Conservation (phyloP, 805 yeast genomes). For the Candida adriatica region DNA sequence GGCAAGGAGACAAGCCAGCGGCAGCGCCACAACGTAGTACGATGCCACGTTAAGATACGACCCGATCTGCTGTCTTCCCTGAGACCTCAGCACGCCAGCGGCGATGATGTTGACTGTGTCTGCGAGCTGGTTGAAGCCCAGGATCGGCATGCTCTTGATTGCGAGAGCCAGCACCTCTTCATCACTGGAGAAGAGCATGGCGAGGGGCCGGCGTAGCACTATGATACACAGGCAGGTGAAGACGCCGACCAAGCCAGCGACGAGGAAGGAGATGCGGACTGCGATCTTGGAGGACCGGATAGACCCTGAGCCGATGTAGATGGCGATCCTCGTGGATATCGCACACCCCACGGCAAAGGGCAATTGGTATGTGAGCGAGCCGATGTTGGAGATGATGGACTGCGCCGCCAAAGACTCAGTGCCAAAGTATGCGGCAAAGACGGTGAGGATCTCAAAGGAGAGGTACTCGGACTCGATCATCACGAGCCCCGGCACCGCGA, state of each 20-base stretch:
- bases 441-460: conserved; percentile 67
- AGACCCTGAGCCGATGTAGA: conserved; percentile 56
- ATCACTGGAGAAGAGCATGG: conserved; percentile 56
- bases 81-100: conserved; percentile 68
- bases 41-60: conserved; percentile 62
- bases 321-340: conserved; percentile 65
- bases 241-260: conserved; percentile 44
- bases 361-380: conserved; percentile 58
- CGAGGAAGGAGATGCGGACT: conserved; percentile 32
- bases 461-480: conserved; percentile 73
- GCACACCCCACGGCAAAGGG: conserved; percentile 75
- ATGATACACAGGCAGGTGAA: conserved; percentile 42
- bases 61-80: conserved; percentile 70
- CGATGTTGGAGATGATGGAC: conserved; percentile 43
- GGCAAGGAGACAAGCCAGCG: conserved; percentile 56
- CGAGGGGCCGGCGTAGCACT: conserved; percentile 41
- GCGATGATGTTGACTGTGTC: conserved; percentile 70
- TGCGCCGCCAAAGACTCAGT: conserved; percentile 46
- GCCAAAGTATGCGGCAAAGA: conserved; percentile 49
- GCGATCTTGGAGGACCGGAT: conserved; percentile 39
- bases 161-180: conserved; percentile 46
- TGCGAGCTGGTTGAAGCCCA: conserved; percentile 57
- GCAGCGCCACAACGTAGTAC: conserved; percentile 66
- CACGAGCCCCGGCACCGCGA: conserved; percentile 66
- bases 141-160: conserved; percentile 51